Conservation (phyloP, 2,329 filamentous ascomycete genomes). For the Ascochyta viciae-villosae region DNA sequence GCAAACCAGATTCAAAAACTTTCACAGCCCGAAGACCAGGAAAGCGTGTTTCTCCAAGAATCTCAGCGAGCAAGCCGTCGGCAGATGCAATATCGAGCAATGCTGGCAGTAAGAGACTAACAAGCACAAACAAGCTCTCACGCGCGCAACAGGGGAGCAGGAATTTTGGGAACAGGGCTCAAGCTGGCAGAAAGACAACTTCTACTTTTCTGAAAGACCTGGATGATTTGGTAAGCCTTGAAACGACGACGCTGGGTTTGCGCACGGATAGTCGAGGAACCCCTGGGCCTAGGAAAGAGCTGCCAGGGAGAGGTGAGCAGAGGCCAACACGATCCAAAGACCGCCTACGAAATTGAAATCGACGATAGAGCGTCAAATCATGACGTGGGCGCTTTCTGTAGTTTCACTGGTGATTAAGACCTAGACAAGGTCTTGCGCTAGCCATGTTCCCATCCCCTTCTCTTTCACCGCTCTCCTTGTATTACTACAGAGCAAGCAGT, state of each 20-base stretch:
- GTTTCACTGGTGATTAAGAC: too few relatives aligned
- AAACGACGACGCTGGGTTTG: background rate
- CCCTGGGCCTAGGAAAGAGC: background rate
- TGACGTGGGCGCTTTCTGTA: too few relatives aligned
- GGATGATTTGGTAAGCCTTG: constrained; percentile 34
- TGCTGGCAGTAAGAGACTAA: background rate
- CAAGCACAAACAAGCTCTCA: background rate
- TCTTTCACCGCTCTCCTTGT: too few relatives aligned
- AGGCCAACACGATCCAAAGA: background rate
- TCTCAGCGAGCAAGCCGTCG: background rate
- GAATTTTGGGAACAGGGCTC: background rate
- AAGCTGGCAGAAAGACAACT: constrained; percentile 27
- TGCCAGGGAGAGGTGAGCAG: background rate
- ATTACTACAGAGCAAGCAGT: too few relatives aligned
- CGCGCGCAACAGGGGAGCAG: background rate
- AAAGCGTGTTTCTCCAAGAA: constrained; percentile 1
- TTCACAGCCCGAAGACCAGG: background rate
- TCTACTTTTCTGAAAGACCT: constrained; percentile 39
- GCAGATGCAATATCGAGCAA: background rate
- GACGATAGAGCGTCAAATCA: too few relatives aligned
- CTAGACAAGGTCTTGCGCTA: too few relatives aligned
- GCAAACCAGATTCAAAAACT: background rate
- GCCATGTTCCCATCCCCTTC: too few relatives aligned
- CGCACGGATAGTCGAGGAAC: background rate
- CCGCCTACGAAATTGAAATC: background rate